phyloP scores from a whole-genome alignment of 805 yeast species.

The Starmerella vitae region DNA sequence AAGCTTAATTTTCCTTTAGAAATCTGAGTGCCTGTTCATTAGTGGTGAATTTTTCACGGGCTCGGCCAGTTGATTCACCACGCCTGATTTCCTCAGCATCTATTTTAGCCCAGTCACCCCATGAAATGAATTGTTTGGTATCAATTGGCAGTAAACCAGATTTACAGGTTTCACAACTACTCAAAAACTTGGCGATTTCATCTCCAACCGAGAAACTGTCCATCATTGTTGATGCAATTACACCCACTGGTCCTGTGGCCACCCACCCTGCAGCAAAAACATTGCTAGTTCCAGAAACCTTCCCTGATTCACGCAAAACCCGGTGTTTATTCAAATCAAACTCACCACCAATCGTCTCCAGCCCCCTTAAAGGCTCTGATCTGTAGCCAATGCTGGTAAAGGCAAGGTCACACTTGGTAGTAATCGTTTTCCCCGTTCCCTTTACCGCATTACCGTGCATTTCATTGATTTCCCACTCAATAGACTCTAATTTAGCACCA shows the following conservation, averaged over 20 bases:
- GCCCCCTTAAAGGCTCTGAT: constrained; percentile 50
- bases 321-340: constrained; percentile 35
- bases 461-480: constrained; percentile 39
- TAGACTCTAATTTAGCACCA: constrained; percentile 30
- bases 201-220: constrained; percentile 68
- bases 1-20: too few species aligned
- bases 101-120: constrained; percentile 57
- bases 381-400: constrained; percentile 75
- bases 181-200: constrained; percentile 32
- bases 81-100: constrained; percentile 38
- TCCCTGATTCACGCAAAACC: constrained; percentile 10
- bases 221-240: constrained; percentile 80
- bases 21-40: constrained; percentile 38
- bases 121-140: constrained; percentile 29
- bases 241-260: constrained; percentile 73
- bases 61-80: constrained; percentile 40
- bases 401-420: constrained; percentile 43
- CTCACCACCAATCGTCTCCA: constrained; percentile 37
- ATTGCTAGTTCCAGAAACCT: constrained; percentile 29
- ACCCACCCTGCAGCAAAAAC: constrained; percentile 82
- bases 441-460: constrained; percentile 27
- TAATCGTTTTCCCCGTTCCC: constrained; percentile 29
- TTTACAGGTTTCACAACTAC: constrained; percentile 17
- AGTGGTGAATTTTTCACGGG: constrained; percentile 43
- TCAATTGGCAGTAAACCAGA: background rate